These are phyloP conservation scores for Collariella sp. DNA, from an alignment of 495 filamentous ascomycete genomes.

Conservation along the genomic window DNA sequence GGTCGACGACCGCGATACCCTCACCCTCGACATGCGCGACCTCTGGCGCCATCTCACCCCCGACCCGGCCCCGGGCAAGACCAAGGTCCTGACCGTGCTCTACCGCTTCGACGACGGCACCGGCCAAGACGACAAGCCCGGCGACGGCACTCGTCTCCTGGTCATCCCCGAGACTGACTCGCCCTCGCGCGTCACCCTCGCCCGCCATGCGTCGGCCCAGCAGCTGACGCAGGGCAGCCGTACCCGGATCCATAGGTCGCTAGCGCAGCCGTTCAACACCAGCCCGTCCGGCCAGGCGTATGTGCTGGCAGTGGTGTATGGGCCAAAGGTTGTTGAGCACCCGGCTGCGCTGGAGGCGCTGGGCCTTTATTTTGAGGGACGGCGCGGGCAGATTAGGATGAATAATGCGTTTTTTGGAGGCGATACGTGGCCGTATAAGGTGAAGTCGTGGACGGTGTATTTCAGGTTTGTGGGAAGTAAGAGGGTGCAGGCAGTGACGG, in stretches of 20 bases:
- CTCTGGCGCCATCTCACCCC: constrained; percentile 14
- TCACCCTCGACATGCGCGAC: constrained; percentile 18
- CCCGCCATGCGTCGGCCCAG: not conserved
- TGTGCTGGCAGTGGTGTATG: constrained; percentile 22
- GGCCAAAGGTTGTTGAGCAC: constrained; percentile 16
- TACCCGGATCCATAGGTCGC: not conserved
- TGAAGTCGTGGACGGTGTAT: constrained; percentile 23
- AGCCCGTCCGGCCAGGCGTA: constrained; percentile 11
- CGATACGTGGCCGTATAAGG: constrained; percentile 18
- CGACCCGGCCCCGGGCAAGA: constrained; percentile 14
- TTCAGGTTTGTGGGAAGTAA: constrained; percentile 19
- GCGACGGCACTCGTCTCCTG: not conserved
- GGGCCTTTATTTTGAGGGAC: constrained; percentile 16
- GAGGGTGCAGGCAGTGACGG: constrained; percentile 21
- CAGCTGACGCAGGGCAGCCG: not conserved
- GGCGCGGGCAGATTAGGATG: constrained; percentile 21
- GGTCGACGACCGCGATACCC: constrained; percentile 5
- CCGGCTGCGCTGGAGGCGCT: constrained; percentile 19
- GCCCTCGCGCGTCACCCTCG: not conserved
- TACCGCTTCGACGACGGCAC: constrained; percentile 14
- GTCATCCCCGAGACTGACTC: not conserved
- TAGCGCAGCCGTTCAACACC: constrained; percentile 10
- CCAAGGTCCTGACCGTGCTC: constrained; percentile 18
- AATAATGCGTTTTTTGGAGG: constrained; percentile 20
- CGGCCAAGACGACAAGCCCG: not conserved